phyloP scores from a whole-genome alignment of 768 basidiomycete genomes.

The Crepidotus variabilis region DNA sequence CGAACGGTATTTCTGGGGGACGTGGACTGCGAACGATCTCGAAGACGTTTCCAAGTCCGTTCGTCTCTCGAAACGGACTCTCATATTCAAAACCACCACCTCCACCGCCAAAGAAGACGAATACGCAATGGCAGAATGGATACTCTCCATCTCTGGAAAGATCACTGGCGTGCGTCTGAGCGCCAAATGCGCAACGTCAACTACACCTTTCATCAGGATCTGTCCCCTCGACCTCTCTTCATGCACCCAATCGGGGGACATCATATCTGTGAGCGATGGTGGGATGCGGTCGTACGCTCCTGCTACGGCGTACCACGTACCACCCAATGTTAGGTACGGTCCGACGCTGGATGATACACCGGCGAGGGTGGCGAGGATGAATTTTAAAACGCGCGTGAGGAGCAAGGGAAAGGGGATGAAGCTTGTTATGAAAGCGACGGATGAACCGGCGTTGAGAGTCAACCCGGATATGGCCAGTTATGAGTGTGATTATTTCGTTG shows the following conservation, averaged over 20 bases:
- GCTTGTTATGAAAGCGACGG: conserved; percentile 28
- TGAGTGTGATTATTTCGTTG: conserved; percentile 27
- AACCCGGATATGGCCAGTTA: conserved; percentile 25
- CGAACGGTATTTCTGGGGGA: conserved; percentile 33
- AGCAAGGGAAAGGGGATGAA: conserved; percentile 22
- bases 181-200: conserved; percentile 32
- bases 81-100: conserved; percentile 33
- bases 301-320: conserved; percentile 27
- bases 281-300: conserved; percentile 33
- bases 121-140: conserved; percentile 38
- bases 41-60: conserved; percentile 29
- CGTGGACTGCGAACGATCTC: conserved; percentile 33
- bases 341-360: conserved; percentile 28
- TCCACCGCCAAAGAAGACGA: conserved; percentile 21
- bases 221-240: conserved; percentile 34
- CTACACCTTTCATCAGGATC: conserved; percentile 29
- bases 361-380: conserved; percentile 27
- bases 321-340: conserved; percentile 26
- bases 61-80: conserved; percentile 26
- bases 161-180: conserved; percentile 33
- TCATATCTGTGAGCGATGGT: conserved; percentile 30
- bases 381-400: conserved; percentile 37
- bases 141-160: conserved; percentile 29
- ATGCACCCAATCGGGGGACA: conserved; percentile 31
- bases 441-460: conserved; percentile 32